phyloP scores from a whole-genome alignment of 1,284 basidiomycete genomes.

The Puccinia novopanici region DNA sequence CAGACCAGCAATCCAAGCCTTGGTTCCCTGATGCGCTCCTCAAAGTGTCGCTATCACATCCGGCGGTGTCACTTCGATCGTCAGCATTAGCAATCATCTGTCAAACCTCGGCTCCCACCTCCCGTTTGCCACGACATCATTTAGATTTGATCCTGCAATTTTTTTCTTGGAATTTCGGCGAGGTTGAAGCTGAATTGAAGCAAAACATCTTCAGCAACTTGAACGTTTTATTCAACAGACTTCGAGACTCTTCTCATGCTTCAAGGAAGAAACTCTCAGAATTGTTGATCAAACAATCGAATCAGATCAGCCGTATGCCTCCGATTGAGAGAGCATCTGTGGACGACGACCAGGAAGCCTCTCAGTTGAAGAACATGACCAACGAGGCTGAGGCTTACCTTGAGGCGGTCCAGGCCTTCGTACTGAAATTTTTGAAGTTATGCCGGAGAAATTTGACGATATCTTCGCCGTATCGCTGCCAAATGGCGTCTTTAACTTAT shows the following conservation, averaged over 20 bases:
- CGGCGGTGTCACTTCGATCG: conserved; percentile 26
- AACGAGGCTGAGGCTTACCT: conserved; percentile 15
- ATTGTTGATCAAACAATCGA: background rate
- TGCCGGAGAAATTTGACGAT: conserved; percentile 28
- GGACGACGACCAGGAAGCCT: background rate
- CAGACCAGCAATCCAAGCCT: background rate
- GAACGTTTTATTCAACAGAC: conserved; percentile 27
- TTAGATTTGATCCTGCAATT: conserved; percentile 26
- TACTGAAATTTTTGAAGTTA: conserved; percentile 18
- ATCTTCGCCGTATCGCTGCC: conserved; percentile 41
- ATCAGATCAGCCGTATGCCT: background rate
- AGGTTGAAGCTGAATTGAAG: conserved; percentile 43
- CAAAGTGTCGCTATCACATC: conserved; percentile 33
- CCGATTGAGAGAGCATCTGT: background rate
- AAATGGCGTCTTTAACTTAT: conserved; percentile 48
- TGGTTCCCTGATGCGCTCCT: conserved; percentile 19
- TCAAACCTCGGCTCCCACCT: conserved; percentile 12
- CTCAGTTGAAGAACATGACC: conserved; percentile 10
- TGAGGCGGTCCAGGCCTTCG: conserved; percentile 16
- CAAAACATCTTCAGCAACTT: conserved; percentile 42
- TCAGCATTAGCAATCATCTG: conserved; percentile 38
- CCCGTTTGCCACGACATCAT: conserved; percentile 17
- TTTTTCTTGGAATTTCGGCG: conserved; percentile 39
- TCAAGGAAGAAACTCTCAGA: conserved; percentile 32
- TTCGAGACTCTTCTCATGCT: conserved; percentile 33